Evolutionary conservation across 2,329 filamentous ascomycete species (phyloP), one percentile per base, ranked within the genome.

Genomic region (Phialemoniopsis sp.): DNA sequence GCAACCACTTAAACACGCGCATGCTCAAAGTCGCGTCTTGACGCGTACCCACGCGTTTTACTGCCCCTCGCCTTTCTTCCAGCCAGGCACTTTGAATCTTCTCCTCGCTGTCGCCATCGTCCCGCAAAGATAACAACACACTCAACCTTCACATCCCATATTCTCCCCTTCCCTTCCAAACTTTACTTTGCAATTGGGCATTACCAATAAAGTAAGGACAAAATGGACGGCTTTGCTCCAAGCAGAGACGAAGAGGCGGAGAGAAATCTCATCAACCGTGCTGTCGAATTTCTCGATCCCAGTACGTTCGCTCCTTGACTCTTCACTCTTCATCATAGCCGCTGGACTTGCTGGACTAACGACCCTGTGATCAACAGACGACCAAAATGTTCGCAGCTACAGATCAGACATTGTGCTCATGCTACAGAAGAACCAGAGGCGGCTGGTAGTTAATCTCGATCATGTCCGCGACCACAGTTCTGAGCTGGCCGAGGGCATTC

Each of bases 241-340:
- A 5, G 21, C 68, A 78, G 94, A 54, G 80, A 85, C 63, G 90
- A 96, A 73, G 87, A 93, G 64, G 88, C 85, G 49, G 82, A 85
- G 53, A 78, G 81, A 53, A 84, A 94, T 68, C 87, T 89, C 55
- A 80, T 95, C 61, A 85, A 89, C 54, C 80, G 85, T 48, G 89
- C 89, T n/a, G 78, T 85, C 54, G 90, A 96, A 62, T 96, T 97
- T 57, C 80, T 97, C 32, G 91, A 96, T 70, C 91, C 91, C 45
- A 83, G 89, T 95, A 77, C 56, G 83, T 63, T 30, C 54, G 33
- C 34, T 33, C 18, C 34, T 29, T 33, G 17, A 18, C 28, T 14
- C 29, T 15, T 12, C 13, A 12, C 32, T 28, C 17, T 15, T 8
- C 29, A 14, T 31, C n/a, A 12, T 33, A n/a, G 30, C 13, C 14